Percentiles rank a stretch among this genome's conserved stretches.
These are phyloP conservation scores for Delphinella strobiligena DNA, from an alignment of 2,329 filamentous ascomycete species.

Conservation along the genomic window DNA sequence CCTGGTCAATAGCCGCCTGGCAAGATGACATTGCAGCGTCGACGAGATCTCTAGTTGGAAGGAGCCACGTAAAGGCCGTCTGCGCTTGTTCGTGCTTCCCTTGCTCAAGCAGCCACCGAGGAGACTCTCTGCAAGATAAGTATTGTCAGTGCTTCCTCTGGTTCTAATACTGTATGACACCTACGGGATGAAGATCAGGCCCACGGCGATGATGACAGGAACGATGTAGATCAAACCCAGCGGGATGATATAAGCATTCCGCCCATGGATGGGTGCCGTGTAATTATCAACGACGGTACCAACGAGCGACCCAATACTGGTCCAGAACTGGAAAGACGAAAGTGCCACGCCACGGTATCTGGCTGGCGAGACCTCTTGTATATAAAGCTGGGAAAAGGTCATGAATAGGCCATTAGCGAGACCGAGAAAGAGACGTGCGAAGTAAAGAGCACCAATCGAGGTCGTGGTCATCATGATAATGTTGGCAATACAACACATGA, in stretches of 20 bases:
- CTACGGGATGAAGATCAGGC: constrained; percentile 26
- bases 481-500: constrained; percentile 39
- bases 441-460: constrained; percentile 42
- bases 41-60: constrained; percentile 10
- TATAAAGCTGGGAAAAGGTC: constrained; percentile 41
- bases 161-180: not conserved
- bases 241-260: constrained; percentile 32
- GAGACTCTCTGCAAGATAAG: constrained; percentile 11
- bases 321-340: constrained; percentile 37
- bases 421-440: constrained; percentile 43
- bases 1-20: constrained; percentile 21
- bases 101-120: constrained; percentile 30
- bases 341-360: constrained; percentile 38
- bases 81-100: constrained; percentile 10
- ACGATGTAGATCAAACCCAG: constrained; percentile 43
- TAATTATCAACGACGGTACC: constrained; percentile 44
- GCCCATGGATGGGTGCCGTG: constrained; percentile 18
- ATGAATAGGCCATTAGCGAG: constrained; percentile 46
- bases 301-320: constrained; percentile 32
- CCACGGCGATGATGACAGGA: constrained; percentile 33
- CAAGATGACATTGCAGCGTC: constrained; percentile 16
- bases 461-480: constrained; percentile 47
- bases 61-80: constrained; percentile 13
- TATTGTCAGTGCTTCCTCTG: not conserved
- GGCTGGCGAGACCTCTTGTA: constrained; percentile 40